phyloP scores from a whole-genome alignment of 176 grass and related monocot species.

The Oryza coarctata region DNA sequence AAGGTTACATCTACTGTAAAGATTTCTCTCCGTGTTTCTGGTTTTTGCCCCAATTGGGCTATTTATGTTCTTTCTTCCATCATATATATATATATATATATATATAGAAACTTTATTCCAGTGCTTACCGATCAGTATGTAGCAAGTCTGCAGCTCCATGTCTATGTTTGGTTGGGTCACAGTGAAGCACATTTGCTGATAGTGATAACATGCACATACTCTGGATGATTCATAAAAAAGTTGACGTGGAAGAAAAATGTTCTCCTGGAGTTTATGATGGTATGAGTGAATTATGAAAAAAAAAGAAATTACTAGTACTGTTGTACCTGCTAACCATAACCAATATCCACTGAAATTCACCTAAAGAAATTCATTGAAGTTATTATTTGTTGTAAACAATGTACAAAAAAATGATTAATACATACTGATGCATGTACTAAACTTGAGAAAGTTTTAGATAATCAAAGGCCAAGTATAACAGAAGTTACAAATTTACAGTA shows the following conservation, averaged over 20 bases:
- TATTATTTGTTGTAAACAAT: not conserved
- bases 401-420: not conserved
- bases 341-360: not conserved
- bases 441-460: not conserved
- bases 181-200: not conserved
- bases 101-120: not conserved
- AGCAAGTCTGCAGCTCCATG: not conserved
- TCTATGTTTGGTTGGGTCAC: not conserved
- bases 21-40: slow-evolving; percentile 5
- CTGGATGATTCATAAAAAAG: not conserved
- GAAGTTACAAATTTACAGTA: not conserved
- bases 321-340: not conserved
- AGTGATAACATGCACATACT: not conserved
- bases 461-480: not conserved
- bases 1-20: slow-evolving; percentile 5
- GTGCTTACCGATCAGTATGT: not conserved
- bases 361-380: not conserved
- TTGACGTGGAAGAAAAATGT: not conserved
- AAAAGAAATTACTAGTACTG: not conserved
- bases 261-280: not conserved
- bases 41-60: slow-evolving; percentile 40
- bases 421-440: not conserved
- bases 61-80: slow-evolving; percentile 12
- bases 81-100: slow-evolving; percentile 5
- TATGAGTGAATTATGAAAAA: not conserved